A percentile compares a stretch with the other conserved stretches of the same genome.
These are phyloP conservation scores for Coemansia sp. DNA, from an alignment of 192 early-diverging fungal genomes.

Conservation along the genomic window DNA sequence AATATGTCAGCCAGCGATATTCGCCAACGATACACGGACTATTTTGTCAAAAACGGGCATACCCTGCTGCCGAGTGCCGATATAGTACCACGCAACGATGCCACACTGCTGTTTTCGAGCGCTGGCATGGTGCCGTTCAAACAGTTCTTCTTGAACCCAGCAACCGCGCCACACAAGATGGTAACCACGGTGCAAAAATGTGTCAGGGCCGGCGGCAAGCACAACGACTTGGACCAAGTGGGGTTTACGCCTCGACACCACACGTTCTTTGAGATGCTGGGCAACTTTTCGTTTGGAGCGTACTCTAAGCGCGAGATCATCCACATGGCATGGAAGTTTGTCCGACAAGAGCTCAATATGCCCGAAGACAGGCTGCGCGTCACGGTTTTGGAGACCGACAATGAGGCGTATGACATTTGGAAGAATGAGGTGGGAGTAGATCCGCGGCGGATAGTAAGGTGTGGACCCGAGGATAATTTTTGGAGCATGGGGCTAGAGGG, in stretches of 20 bases:
- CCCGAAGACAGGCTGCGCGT: constrained; percentile 85
- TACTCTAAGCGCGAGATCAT: constrained; percentile 95
- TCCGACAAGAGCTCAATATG: constrained; percentile 79
- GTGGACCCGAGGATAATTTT: constrained; percentile 92
- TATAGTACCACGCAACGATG: constrained; percentile 91
- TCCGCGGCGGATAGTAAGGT: constrained; percentile 75
- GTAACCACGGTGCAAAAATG: constrained; percentile 97
- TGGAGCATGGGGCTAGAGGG: constrained; percentile 97
- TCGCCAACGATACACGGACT: constrained; percentile 83
- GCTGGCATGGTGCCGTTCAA: constrained; percentile 99
- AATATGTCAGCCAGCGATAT: constrained; percentile 64
- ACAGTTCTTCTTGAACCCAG: constrained; percentile 86
- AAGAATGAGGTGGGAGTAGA: constrained; percentile 84
- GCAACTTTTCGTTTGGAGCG: constrained; percentile 99
- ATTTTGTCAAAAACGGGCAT: constrained; percentile 73
- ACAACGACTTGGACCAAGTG: constrained; percentile 98
- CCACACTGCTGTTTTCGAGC: constrained; percentile 93
- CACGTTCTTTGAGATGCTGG: constrained; percentile 99
- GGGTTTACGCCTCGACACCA: constrained; percentile 96
- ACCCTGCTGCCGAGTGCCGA: constrained; percentile 73
- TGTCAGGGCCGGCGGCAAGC: constrained; percentile 96
- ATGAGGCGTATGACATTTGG: constrained; percentile 71
- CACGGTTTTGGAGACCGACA: constrained; percentile 86
- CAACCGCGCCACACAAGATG: constrained; percentile 80
- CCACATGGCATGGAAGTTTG: constrained; percentile 84